Base-by-base conservation (phyloP, 2,329 filamentous ascomycete species). In the Aspergillus alliaceus region DNA sequence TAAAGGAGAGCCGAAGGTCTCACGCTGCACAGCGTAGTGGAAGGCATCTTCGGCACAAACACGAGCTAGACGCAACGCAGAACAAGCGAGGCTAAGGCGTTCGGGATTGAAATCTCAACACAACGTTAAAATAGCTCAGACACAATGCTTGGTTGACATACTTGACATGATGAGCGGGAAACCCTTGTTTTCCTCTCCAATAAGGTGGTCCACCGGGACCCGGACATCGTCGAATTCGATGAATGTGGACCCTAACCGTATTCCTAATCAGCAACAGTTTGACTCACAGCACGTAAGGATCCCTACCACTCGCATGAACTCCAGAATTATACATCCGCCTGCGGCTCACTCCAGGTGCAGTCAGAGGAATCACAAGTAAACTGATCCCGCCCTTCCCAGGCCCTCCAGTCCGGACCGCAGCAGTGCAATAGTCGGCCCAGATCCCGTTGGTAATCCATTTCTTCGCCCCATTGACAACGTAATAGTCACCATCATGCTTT, bases 91-190 rank as follows among this genome's bases (percentile, higher is more conserved):
- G 6, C 80, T 80, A 4, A 91, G 78, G 0, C 89, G 83, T 70
- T 92, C 89, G 68, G 90, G 88, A 73, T 91, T 91, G 80, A 91
- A 91, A 74, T 91, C 79, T 70, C n/a, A 59, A 39, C 31, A 2
- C 8, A 6, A 5, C 0, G 32, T 61, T 15, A 59, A 44, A 2
- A 24, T 3, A 12, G 32, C 7, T 15, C 15, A 12, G 3, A 15
- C 15, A 39, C 39, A 18, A n/a, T 42, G 3, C 4, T 12, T 18
- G n/a, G 8, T 39, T 12, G 25, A 63, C 67, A 61, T 66, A 73
- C 81, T 90, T 37, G 84, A 87, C 87, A 90, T 90, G 66, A 89
- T 84, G 64, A 90, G 89, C 50, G 79, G 80, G 83, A 91, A 90
- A 1, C 89, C 89, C 68, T 83, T 76, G 31, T 89, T 88, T 70